Evolutionary conservation across 2,329 filamentous ascomycete species (phyloP).

Genomic region (Ascochyta viciae-villosae): DNA sequence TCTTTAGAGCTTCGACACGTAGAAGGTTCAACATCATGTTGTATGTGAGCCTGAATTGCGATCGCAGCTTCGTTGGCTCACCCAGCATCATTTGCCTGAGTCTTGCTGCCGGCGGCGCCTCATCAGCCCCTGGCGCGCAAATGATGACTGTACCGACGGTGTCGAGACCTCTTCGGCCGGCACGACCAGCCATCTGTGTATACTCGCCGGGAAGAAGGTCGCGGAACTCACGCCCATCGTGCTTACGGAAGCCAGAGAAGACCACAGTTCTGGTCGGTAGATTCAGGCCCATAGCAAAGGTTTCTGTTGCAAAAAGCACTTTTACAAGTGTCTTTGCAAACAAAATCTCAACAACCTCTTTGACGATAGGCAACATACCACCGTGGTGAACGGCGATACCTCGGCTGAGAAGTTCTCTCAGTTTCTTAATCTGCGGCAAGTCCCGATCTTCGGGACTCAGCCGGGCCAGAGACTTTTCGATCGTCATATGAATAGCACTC

Average conservation of each 20-base stretch:
- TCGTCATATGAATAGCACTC: constrained; percentile 96
- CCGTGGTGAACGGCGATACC: constrained; percentile 97
- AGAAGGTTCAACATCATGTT: constrained; percentile 99
- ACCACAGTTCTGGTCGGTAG: constrained; percentile 94
- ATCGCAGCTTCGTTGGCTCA: constrained; percentile 91
- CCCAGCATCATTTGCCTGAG: constrained; percentile 94
- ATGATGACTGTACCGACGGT: constrained; percentile 94
- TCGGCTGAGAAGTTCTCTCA: constrained; percentile 83
- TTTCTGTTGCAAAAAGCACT: constrained; percentile 96
- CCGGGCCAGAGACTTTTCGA: constrained; percentile 91
- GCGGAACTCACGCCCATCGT: constrained; percentile 90
- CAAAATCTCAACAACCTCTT: constrained; percentile 95
- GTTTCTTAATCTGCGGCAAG: constrained; percentile 88
- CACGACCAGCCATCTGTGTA: constrained; percentile 97
- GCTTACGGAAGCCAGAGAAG: constrained; percentile 96
- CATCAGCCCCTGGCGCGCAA: constrained; percentile 78
- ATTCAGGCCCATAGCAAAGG: constrained; percentile 98
- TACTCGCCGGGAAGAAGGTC: constrained; percentile 95
- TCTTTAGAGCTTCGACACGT: constrained; percentile 94
- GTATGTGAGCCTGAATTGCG: constrained; percentile 96
- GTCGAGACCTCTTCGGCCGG: constrained; percentile 90
- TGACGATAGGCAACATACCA: constrained; percentile 92
- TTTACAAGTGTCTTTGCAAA: constrained; percentile 96
- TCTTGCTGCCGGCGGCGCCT: constrained; percentile 84
- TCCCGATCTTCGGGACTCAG: constrained; percentile 88